Evolutionary conservation across 306 rosid genomes (phyloP).

Genomic region (Gillenia trifoliata): DNA sequence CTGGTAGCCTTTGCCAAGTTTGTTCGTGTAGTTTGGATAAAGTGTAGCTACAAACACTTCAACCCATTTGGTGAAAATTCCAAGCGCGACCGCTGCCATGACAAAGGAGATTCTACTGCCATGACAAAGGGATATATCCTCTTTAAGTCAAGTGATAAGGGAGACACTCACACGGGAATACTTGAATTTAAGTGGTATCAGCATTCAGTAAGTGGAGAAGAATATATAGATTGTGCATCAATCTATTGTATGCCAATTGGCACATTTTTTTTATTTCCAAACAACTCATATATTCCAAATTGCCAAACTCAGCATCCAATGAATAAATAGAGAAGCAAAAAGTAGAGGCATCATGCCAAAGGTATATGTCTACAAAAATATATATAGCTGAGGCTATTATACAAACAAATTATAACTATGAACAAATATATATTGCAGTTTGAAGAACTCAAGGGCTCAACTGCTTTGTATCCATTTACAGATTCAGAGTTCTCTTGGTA

Average conservation of each 20-base stretch:
- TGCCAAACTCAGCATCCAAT: neutral
- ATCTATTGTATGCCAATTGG: neutral
- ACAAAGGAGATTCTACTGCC: too few relatives aligned
- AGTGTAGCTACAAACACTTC: neutral
- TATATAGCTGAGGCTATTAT: neutral
- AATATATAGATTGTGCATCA: neutral
- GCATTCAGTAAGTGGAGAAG: neutral
- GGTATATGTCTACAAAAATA: neutral
- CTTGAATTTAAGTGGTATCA: neutral
- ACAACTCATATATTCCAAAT: neutral
- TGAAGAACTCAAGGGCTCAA: neutral
- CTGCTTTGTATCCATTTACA: neutral
- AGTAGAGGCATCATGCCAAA: neutral
- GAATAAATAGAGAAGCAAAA: neutral
- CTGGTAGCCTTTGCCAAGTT: neutral
- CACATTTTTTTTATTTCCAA: neutral
- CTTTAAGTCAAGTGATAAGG: too few relatives aligned
- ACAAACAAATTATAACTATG: neutral
- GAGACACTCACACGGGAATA: too few relatives aligned
- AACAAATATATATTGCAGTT: neutral
- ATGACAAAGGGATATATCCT: too few relatives aligned
- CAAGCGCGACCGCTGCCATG: neutral
- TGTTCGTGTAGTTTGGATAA: neutral
- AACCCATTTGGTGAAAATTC: neutral
- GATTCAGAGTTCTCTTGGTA: constrained; percentile 9